phyloP scores from a whole-genome alignment of 306 rosid species.

The Cicer bijugum region DNA sequence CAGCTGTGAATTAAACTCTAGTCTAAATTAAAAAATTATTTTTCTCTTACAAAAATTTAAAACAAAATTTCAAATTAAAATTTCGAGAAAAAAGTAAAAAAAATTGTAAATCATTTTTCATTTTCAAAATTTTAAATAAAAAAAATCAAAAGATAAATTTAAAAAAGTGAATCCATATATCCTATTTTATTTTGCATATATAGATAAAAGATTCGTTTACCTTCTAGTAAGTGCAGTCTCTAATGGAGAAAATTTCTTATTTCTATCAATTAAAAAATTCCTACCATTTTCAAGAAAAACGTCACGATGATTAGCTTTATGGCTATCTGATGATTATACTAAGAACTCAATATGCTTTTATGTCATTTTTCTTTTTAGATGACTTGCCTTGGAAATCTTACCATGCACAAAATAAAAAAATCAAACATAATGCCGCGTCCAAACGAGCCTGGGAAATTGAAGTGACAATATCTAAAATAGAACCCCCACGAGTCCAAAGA shows the following conservation, averaged over 20 bases:
- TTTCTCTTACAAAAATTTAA: too few species aligned
- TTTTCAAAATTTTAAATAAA: too few species aligned
- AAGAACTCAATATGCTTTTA: too few species aligned
- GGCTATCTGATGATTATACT: not conserved
- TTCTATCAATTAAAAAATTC: not conserved
- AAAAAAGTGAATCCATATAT: too few species aligned
- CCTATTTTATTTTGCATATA: not conserved
- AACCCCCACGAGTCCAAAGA: conserved; percentile 19
- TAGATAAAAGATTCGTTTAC: not conserved
- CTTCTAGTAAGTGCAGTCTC: not conserved
- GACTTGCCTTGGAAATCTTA: conserved; percentile 10
- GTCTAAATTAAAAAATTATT: too few species aligned
- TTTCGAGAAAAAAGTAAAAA: too few species aligned
- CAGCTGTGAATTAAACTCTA: too few species aligned
- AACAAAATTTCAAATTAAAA: too few species aligned
- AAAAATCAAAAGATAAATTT: too few species aligned
- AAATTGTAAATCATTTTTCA: too few species aligned
- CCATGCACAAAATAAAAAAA: not conserved
- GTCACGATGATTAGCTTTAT: not conserved
- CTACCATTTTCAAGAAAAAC: not conserved
- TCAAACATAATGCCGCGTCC: conserved; percentile 6
- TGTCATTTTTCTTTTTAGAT: not conserved
- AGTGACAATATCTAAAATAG: conserved; percentile 17
- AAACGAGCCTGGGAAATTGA: not conserved
- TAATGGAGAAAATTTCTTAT: not conserved